Conservation (phyloP, 1,284 basidiomycete species). For the Sporisorium graminicola region DNA sequence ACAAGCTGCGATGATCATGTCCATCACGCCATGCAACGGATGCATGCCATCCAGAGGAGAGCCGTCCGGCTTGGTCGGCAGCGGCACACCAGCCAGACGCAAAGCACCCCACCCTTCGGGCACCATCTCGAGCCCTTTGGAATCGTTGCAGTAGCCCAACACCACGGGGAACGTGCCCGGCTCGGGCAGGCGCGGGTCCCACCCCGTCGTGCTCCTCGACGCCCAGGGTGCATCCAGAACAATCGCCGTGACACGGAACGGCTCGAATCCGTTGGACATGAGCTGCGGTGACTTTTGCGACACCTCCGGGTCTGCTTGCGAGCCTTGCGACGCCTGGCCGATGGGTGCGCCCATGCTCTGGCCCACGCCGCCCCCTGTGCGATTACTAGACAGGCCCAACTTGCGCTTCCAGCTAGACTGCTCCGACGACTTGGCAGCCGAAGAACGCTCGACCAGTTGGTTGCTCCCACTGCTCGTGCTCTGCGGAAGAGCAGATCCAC, state of each 20-base stretch:
- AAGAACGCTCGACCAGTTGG: conserved; percentile 7
- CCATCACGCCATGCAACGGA: conserved; percentile 45
- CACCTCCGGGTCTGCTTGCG: not conserved
- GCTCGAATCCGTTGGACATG: conserved; percentile 6
- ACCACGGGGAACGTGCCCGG: conserved; percentile 54
- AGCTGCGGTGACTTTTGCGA: conserved; percentile 9
- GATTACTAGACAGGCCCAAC: conserved; percentile 23
- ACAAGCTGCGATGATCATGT: conserved; percentile 52
- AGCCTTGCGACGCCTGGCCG: not conserved
- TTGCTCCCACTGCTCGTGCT: conserved; percentile 30
- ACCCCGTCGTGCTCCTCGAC: not conserved
- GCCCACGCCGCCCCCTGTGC: not conserved
- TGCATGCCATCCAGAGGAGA: conserved; percentile 18
- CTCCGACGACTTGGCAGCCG: conserved; percentile 16
- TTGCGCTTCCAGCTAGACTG: conserved; percentile 47
- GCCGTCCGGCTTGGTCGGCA: conserved; percentile 19
- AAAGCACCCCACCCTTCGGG: conserved; percentile 54
- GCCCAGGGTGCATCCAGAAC: conserved; percentile 49
- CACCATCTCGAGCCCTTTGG: conserved; percentile 46
- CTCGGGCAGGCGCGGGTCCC: conserved; percentile 44
- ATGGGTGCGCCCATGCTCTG: not conserved
- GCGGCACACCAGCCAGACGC: conserved; percentile 22
- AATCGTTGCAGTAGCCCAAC: conserved; percentile 52
- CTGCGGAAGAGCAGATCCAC: conserved; percentile 10
- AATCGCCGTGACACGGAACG: conserved; percentile 49